Base-by-base conservation (phyloP, 768 basidiomycete genomes). In the Trametes coccinea region DNA sequence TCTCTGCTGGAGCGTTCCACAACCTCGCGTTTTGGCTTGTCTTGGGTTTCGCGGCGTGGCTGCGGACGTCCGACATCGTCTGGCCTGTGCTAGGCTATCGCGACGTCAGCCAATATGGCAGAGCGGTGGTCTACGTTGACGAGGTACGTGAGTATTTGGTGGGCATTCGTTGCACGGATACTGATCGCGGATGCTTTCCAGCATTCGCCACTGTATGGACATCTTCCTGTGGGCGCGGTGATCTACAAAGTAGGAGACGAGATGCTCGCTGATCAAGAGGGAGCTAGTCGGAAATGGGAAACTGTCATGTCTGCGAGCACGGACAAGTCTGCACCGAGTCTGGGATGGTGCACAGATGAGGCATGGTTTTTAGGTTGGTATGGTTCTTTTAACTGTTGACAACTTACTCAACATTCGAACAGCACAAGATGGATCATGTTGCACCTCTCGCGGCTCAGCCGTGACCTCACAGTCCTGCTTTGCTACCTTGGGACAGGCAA, bases 1-100 rank as follows among this genome's bases (percentile, higher is more conserved):
- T 86, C 34, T 79, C 89, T 7, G 85, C 89, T 1, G 93, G 93
- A 2, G 85, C 91, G 16, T 89, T 86, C 64, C 90, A 94, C 72
- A 95, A 94, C 68, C 69, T 92, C 10, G 59, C 86, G 4, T 77
- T 87, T 41, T 88, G 81, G 77, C 70, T 79, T 49, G 31, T 84
- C 6, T 74, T 89, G 16, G 61, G 77, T 2, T 64, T 73, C 5
- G 54, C 77, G 13, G 69, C 77, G n/a, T 74, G 74, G 59, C 40
- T 74, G 10, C 61, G 58, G 1, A 31, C 71, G 10, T 62, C 51
- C 7, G 22, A 9, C 17, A 10, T 50, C 11, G 41, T 68, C 30
- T 70, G 66, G 63, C 50, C 61, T 1, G 29, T 62, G 11, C 6
- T 78, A 16, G 82, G 80, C 4, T 93, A 90, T 70, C 72, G 67